A percentile compares a stretch with the other conserved stretches of the same genome.
Conservation (phyloP, 331 rosid species). For the Cucumis variabilis region DNA sequence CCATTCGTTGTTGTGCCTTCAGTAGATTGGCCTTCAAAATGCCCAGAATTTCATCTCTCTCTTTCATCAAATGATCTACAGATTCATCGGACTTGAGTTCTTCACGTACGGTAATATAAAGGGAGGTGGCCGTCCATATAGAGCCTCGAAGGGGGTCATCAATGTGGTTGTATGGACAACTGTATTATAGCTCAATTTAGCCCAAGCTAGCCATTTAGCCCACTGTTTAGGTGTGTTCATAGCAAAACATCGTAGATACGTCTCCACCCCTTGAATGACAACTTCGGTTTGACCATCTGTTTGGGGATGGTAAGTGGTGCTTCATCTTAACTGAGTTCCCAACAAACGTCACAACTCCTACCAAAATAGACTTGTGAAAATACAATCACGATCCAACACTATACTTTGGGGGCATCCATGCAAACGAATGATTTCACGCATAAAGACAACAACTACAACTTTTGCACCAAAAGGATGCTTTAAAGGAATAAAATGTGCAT, state of each 20-base stretch:
- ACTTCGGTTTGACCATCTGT: background rate
- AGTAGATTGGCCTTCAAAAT: no score
- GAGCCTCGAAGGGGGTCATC: background rate
- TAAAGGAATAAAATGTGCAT: no score
- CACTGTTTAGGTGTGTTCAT: background rate
- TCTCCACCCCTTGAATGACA: background rate
- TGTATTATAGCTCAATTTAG: background rate
- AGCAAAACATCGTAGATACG: background rate
- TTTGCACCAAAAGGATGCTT: background rate
- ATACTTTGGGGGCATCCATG: background rate
- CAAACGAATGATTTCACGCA: background rate
- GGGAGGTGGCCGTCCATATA: background rate
- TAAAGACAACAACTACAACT: background rate
- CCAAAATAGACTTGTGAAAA: background rate
- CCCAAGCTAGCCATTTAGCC: background rate
- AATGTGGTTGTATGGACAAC: background rate
- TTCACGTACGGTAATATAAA: background rate
- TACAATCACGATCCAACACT: background rate
- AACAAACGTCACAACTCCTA: background rate
- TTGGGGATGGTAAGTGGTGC: background rate
- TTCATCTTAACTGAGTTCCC: background rate
- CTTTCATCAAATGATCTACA: no score
- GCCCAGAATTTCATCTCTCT: no score
- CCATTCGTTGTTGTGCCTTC: no score
- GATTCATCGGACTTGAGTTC: no score